Conservation (phyloP, 805 yeast species). For the Lipomyces oligophaga region DNA sequence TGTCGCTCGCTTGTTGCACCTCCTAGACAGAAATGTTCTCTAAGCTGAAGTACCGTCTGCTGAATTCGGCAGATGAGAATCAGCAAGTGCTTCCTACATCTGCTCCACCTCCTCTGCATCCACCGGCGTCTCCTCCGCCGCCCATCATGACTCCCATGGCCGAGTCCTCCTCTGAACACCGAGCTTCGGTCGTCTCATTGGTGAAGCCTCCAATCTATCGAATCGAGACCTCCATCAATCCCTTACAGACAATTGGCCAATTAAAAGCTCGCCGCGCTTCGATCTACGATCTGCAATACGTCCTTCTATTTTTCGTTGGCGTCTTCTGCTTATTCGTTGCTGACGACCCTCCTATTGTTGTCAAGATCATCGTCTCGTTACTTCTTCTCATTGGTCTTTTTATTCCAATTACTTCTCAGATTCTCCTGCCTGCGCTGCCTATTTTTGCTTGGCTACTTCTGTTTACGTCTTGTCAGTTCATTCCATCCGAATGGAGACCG, state of each 20-base stretch:
- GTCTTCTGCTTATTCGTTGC: conserved; percentile 47
- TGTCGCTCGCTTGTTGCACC: not conserved
- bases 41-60: conserved; percentile 4
- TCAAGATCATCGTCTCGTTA: conserved; percentile 39
- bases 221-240: conserved; percentile 27
- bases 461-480: conserved; percentile 60
- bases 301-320: conserved; percentile 49
- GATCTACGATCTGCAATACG: conserved; percentile 46
- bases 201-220: conserved; percentile 14
- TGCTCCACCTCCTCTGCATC: not conserved
- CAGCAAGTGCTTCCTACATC: too few species aligned
- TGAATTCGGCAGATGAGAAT: not conserved
- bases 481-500: conserved; percentile 73
- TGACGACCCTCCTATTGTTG: conserved; percentile 34
- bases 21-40: not conserved
- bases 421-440: conserved; percentile 78
- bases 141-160: not conserved
- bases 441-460: conserved; percentile 80
- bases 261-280: conserved; percentile 37
- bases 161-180: not conserved
- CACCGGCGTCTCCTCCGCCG: not conserved
- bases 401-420: conserved; percentile 77
- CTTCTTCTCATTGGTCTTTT: conserved; percentile 56
- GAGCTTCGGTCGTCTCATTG: conserved; percentile 6
- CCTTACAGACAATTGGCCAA: conserved; percentile 33